A percentile compares a stretch with the other conserved stretches of the same genome.
Conservation (phyloP, 1,284 basidiomycete genomes). For the Anthracocystis panici-leucophaei region DNA sequence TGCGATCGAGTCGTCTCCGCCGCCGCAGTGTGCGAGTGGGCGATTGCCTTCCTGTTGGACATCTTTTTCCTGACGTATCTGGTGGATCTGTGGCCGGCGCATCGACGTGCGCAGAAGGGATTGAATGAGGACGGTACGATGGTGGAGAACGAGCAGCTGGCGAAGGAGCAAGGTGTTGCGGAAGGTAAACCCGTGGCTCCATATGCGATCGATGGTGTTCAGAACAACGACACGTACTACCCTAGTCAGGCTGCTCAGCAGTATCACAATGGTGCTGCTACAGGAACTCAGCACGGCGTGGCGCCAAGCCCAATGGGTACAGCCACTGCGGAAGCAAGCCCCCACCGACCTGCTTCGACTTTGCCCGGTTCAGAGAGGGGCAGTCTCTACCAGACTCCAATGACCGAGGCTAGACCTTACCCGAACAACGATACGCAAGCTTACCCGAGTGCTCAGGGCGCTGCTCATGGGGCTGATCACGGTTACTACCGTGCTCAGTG, state of each 20-base stretch:
- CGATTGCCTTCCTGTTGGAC: conserved; percentile 69
- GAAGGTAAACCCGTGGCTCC: conserved; percentile 23
- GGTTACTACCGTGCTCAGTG: too few species aligned
- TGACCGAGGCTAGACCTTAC: conserved; percentile 42
- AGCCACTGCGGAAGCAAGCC: conserved; percentile 9
- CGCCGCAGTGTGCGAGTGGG: conserved; percentile 69
- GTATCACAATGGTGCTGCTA: conserved; percentile 1
- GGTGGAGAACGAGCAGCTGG: conserved; percentile 54
- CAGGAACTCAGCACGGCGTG: conserved; percentile 18
- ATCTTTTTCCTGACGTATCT: conserved; percentile 70
- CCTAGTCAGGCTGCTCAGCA: conserved; percentile 29
- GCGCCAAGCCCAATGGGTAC: conserved; percentile 18
- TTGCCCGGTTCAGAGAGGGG: conserved; percentile 36
- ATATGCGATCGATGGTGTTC: conserved; percentile 45
- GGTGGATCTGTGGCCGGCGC: conserved; percentile 67
- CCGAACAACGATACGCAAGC: conserved; percentile 18
- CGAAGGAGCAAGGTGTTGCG: conserved; percentile 31
- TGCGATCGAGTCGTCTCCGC: conserved; percentile 71
- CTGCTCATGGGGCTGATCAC: too few species aligned
- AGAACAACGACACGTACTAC: conserved; percentile 49
- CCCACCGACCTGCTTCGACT: conserved; percentile 21
- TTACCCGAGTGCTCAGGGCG: too few species aligned
- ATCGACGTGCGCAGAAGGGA: conserved; percentile 44
- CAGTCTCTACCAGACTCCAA: conserved; percentile 48
- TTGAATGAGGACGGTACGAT: conserved; percentile 54